Conservation (phyloP, 2,329 filamentous ascomycete genomes). For the Cytospora piceae region DNA sequence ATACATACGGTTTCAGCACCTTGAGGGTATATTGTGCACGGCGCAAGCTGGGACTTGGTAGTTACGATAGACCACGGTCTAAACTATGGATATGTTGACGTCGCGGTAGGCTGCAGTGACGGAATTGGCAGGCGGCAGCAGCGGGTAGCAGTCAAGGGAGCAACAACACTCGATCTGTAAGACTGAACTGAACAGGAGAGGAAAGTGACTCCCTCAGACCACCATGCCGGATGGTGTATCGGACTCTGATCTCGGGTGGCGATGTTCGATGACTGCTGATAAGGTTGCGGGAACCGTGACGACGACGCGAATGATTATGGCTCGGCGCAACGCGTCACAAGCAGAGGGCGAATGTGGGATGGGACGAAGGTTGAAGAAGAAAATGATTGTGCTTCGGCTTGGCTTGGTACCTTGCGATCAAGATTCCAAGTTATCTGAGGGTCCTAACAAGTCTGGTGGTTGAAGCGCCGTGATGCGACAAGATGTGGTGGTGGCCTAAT, state of each 20-base stretch:
- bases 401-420: constrained; percentile 20
- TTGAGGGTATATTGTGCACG: background rate
- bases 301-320: background rate
- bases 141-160: background rate
- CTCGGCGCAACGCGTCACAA: constrained; percentile 14
- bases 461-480: constrained; percentile 22
- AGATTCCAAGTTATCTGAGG: background rate
- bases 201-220: constrained; percentile 16
- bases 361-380: constrained; percentile 4
- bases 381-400: constrained; percentile 12
- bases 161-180: constrained; percentile 1
- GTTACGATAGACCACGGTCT: background rate
- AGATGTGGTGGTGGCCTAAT: background rate
- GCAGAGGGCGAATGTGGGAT: constrained; percentile 2
- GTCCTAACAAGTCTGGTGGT: constrained; percentile 11
- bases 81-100: background rate
- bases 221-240: constrained; percentile 25
- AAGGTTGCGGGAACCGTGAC: background rate
- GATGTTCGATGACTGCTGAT: constrained; percentile 22
- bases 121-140: constrained; percentile 11
- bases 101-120: constrained; percentile 1
- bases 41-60: background rate
- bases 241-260: constrained; percentile 13
- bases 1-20: constrained; percentile 5
- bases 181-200: constrained; percentile 11